These are phyloP conservation scores for Mrakia blollopis DNA, from an alignment of 768 basidiomycete species.

Conservation along the genomic window DNA sequence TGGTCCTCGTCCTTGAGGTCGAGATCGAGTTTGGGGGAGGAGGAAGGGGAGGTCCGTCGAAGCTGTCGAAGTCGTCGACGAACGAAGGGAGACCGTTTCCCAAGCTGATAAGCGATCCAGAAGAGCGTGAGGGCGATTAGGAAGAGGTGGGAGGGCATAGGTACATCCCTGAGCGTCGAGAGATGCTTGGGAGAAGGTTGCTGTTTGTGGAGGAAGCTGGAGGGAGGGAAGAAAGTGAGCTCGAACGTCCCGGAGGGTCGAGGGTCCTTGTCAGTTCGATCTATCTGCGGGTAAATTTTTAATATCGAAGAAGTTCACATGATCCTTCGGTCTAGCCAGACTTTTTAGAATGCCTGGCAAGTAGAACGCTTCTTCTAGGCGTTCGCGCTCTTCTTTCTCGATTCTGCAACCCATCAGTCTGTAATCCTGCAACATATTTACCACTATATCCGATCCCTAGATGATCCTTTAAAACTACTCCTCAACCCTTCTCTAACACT, in stretches of 20 bases:
- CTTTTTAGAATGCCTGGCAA: too few species aligned
- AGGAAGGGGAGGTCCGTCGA: too few species aligned
- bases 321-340: too few species aligned
- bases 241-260: background rate
- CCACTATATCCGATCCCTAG: background rate
- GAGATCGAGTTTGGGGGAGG: background rate
- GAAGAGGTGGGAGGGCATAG: background rate
- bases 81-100: background rate
- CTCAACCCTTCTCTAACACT: constrained; percentile 5
- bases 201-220: background rate
- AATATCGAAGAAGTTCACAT: too few species aligned
- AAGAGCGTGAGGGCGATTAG: background rate
- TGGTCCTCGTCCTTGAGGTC: background rate
- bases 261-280: too few species aligned
- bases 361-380: too few species aligned
- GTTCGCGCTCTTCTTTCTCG: too few species aligned
- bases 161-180: background rate
- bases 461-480: background rate
- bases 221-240: background rate
- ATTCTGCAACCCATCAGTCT: too few species aligned
- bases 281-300: too few species aligned
- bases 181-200: background rate
- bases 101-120: background rate
- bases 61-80: background rate
- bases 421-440: too few species aligned